A percentile compares a stretch with the other conserved stretches of the same genome.
These are phyloP conservation scores for Adenanthera pavonina DNA, from an alignment of 306 rosid genomes.

Conservation along the genomic window DNA sequence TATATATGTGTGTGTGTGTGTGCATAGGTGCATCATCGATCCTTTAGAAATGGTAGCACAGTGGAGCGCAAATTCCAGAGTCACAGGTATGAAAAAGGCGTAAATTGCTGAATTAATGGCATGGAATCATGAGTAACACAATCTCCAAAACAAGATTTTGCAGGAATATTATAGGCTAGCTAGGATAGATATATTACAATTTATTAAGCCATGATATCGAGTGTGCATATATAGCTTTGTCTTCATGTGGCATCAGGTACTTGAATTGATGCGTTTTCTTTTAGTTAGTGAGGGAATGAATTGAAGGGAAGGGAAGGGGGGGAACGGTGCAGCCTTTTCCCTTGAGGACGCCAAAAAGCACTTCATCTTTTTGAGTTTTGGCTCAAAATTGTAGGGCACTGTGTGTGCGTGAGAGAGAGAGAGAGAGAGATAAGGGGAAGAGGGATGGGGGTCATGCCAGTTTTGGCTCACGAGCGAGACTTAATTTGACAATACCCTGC, in stretches of 20 bases:
- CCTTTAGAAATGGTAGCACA: background rate
- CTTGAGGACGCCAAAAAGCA: constrained; percentile 48
- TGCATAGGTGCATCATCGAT: background rate
- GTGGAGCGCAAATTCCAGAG: constrained; percentile 34
- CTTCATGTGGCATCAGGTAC: constrained; percentile 36
- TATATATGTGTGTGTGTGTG: too few relatives aligned
- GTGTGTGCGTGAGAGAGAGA: background rate
- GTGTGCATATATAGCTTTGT: constrained; percentile 29
- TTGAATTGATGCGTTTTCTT: constrained; percentile 34
- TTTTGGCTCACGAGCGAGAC: background rate
- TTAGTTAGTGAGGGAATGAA: constrained; percentile 28
- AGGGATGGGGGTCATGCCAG: background rate
- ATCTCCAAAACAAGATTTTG: constrained; percentile 28
- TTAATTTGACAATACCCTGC: background rate
- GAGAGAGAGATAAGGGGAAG: background rate
- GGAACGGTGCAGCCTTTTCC: constrained; percentile 43
- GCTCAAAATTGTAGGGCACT: constrained; percentile 61
- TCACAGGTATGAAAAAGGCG: constrained; percentile 6
- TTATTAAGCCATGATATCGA: background rate
- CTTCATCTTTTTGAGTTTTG: constrained; percentile 48
- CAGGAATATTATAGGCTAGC: background rate
- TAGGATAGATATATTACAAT: background rate
- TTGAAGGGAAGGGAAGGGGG: constrained; percentile 20
- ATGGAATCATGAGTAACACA: constrained; percentile 33
- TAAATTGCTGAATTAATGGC: background rate